Evolutionary conservation across 305 asterid species (phyloP).

Genomic region (Fraxinus ornus): DNA sequence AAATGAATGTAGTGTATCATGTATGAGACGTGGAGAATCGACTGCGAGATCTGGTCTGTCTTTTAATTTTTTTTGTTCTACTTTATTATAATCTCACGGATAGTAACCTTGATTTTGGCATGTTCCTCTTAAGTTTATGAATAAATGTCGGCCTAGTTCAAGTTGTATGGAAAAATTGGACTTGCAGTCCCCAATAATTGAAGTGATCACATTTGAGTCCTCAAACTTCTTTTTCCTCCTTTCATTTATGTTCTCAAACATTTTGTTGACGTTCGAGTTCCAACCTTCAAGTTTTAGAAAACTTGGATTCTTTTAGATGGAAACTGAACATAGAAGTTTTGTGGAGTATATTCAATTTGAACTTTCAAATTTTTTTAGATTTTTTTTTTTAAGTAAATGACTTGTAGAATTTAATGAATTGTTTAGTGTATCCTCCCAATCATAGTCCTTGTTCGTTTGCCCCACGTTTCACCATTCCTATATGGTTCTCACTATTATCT

Average conservation of each 20-base stretch:
- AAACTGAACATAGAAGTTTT: neutral
- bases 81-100: neutral
- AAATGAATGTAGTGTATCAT: slow-evolving; percentile 1
- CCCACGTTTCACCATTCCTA: neutral
- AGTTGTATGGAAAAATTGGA: neutral
- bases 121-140: neutral
- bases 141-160: too few species aligned
- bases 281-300: neutral
- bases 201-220: neutral
- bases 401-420: neutral
- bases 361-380: neutral
- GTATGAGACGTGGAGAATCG: slow-evolving; percentile 41
- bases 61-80: neutral
- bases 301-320: neutral
- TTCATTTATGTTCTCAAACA: neutral
- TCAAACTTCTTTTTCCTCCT: neutral
- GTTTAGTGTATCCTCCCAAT: neutral
- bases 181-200: neutral
- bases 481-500: neutral
- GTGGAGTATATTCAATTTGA: neutral
- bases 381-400: neutral
- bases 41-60: neutral
- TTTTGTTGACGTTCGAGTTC: neutral
- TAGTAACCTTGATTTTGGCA: neutral
- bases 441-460: neutral